Evolutionary conservation across 495 filamentous ascomycete species (phyloP).

Genomic region (Neurospora sp.): DNA sequence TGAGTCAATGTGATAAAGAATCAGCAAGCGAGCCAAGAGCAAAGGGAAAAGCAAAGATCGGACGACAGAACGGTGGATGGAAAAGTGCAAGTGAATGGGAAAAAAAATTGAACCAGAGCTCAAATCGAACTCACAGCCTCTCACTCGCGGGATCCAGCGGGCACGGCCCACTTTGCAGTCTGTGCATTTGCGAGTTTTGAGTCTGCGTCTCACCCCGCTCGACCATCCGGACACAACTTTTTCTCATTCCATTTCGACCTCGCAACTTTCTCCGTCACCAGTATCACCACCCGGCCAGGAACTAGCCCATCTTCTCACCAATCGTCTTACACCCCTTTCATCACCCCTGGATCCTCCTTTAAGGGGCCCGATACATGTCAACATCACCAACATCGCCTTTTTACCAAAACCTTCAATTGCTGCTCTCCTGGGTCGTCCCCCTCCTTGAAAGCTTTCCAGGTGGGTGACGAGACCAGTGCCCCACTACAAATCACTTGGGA

Average conservation of each 20-base stretch:
- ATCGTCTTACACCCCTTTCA: slow-evolving; percentile 19
- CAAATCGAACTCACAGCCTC: background rate
- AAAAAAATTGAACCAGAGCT: background rate
- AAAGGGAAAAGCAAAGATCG: background rate
- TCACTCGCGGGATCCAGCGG: background rate
- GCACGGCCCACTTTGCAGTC: background rate
- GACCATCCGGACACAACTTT: slow-evolving; percentile 10
- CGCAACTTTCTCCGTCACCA: slow-evolving; percentile 14
- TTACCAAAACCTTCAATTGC: background rate
- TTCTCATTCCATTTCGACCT: background rate
- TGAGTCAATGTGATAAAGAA: no score
- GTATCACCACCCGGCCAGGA: slow-evolving; percentile 14
- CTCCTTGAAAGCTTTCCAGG: background rate
- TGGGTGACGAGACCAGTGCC: background rate
- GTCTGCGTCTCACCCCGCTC: slow-evolving; percentile 15
- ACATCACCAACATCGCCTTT: background rate
- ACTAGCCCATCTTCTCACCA: slow-evolving; percentile 13
- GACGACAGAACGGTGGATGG: background rate
- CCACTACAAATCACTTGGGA: background rate
- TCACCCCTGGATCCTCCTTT: background rate
- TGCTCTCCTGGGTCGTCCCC: background rate
- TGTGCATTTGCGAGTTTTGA: background rate
- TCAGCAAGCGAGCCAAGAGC: background rate
- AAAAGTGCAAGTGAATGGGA: background rate
- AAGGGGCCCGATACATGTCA: background rate